phyloP scores from a whole-genome alignment of 768 basidiomycete species.

The Suillus fuscotomentosus region DNA sequence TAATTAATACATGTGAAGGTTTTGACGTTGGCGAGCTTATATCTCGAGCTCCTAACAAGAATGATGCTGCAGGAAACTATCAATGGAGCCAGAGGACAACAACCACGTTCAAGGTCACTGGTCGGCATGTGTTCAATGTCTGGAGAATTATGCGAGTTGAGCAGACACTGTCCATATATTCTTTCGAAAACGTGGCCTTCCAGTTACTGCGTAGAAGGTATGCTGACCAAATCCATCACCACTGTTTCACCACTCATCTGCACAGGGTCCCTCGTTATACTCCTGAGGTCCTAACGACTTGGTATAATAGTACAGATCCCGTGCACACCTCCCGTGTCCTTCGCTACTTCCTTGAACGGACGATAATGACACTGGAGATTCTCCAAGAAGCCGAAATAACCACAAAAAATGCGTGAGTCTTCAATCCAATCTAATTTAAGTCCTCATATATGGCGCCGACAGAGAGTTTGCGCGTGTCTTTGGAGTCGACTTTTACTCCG shows the following conservation, averaged over 20 bases:
- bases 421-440: not conserved
- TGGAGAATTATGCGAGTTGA: slow-evolving; percentile 94
- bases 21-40: slow-evolving; percentile 72
- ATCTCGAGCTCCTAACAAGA: slow-evolving; percentile 65
- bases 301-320: slow-evolving; percentile 64
- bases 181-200: slow-evolving; percentile 88
- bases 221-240: slow-evolving; percentile 12
- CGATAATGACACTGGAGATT: slow-evolving; percentile 70
- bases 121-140: slow-evolving; percentile 88
- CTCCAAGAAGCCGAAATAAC: slow-evolving; percentile 79
- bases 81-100: slow-evolving; percentile 74
- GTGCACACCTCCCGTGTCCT: slow-evolving; percentile 55
- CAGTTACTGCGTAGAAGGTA: slow-evolving; percentile 77
- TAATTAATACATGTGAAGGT: slow-evolving; percentile 40
- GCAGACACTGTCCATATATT: slow-evolving; percentile 71
- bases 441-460: not conserved
- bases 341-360: slow-evolving; percentile 63
- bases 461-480: slow-evolving; percentile 98
- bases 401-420: slow-evolving; percentile 80
- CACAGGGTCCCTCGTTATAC: slow-evolving; percentile 77
- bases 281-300: slow-evolving; percentile 55
- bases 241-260: slow-evolving; percentile 2
- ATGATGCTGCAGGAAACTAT: slow-evolving; percentile 39
- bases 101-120: slow-evolving; percentile 80
- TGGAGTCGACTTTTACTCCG: slow-evolving; percentile 95